Conservation (phyloP, 73 alveolate species). For the Diophrys sp. region DNA sequence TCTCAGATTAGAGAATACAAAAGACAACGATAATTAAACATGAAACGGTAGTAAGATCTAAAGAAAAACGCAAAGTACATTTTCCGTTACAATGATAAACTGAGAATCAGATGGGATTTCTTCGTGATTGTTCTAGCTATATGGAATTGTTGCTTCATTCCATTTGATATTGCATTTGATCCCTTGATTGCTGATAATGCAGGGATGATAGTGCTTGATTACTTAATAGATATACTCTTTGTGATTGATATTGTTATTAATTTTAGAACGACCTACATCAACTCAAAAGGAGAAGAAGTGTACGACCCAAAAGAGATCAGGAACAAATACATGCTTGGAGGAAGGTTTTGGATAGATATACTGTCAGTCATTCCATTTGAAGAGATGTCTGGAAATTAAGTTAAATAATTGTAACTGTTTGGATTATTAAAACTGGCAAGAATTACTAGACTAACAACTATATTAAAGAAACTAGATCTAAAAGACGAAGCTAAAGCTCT, state of each 20-base stretch:
- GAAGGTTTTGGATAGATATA: background rate
- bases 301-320: conserved; percentile 15
- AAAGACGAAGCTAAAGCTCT: conserved; percentile 30
- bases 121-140: conserved; percentile 51
- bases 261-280: conserved; percentile 44
- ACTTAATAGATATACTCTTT: conserved; percentile 44
- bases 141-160: conserved; percentile 45
- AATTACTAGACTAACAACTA: conserved; percentile 38
- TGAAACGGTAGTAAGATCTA: background rate
- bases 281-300: conserved; percentile 34
- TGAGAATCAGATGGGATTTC: conserved; percentile 69
- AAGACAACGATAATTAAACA: background rate
- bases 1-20: background rate
- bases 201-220: conserved; percentile 8
- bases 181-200: conserved; percentile 35
- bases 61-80: background rate
- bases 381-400: background rate
- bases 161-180: conserved; percentile 52
- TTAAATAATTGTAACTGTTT: conserved; percentile 25
- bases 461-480: conserved; percentile 35
- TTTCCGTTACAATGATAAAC: conserved; percentile 54
- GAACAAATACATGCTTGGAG: conserved; percentile 30
- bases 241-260: conserved; percentile 44
- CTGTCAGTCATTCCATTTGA: background rate
- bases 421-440: conserved; percentile 52